Percentiles rank a stretch among this genome's conserved stretches.
Evolutionary conservation across 2,329 filamentous ascomycete species (phyloP).

Genomic region (Alternaria brassicae): DNA sequence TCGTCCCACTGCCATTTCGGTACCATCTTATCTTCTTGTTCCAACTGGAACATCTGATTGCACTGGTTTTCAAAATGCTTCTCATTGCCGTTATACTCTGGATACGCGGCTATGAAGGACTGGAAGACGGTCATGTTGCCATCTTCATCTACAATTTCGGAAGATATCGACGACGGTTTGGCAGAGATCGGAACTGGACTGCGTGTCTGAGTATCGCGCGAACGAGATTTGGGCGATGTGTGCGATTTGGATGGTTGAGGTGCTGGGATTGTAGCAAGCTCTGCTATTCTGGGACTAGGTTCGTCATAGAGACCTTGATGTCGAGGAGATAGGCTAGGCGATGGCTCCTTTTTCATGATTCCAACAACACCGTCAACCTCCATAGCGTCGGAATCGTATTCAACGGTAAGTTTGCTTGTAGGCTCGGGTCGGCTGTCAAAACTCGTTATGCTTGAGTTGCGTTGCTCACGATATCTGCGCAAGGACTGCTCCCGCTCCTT

Average conservation of each 20-base stretch:
- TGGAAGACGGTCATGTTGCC: slow-evolving; percentile 25
- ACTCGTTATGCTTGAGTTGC: slow-evolving; percentile 21
- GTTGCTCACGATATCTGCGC: slow-evolving; percentile 20
- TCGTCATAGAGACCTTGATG: slow-evolving; percentile 29
- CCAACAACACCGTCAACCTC: slow-evolving; percentile 5
- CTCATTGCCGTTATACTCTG: slow-evolving; percentile 42
- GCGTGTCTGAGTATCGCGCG: not conserved
- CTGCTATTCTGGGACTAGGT: slow-evolving; percentile 11
- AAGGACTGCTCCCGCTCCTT: slow-evolving; percentile 23
- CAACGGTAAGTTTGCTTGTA: not conserved
- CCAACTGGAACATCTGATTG: slow-evolving; percentile 36
- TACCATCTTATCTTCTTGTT: slow-evolving; percentile 42
- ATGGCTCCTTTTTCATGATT: not conserved
- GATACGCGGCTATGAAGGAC: slow-evolving; percentile 43
- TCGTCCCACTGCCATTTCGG: slow-evolving; percentile 52
- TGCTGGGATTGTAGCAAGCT: not conserved
- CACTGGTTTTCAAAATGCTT: slow-evolving; percentile 46
- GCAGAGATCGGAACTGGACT: not conserved
- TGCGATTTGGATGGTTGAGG: not conserved
- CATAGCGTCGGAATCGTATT: slow-evolving; percentile 14
- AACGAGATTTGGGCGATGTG: not conserved
- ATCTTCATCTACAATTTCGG: not conserved
- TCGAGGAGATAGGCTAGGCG: slow-evolving; percentile 24
- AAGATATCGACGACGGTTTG: not conserved
- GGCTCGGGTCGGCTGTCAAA: slow-evolving; percentile 14